These are phyloP conservation scores for Austroboletus festivus DNA, from an alignment of 768 basidiomycete genomes.

Conservation along the genomic window DNA sequence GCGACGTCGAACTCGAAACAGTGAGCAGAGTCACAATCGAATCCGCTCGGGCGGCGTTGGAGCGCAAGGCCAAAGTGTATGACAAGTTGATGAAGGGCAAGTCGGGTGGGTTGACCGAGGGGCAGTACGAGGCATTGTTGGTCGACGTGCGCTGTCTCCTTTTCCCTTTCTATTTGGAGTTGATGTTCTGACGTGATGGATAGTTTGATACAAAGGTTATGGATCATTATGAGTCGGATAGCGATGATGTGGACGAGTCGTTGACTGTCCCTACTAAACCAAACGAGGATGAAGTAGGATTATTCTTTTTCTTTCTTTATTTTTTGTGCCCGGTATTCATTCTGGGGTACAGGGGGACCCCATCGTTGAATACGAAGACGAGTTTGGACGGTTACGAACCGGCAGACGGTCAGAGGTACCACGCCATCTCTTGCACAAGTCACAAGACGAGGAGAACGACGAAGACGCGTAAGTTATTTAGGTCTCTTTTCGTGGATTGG, in stretches of 20 bases:
- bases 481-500: not conserved
- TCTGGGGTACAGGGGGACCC: constrained; percentile 59
- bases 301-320: not conserved
- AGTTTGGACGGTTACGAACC: constrained; percentile 76
- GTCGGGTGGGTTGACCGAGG: constrained; percentile 71
- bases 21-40: constrained; percentile 70
- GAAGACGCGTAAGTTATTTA: constrained; percentile 54
- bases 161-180: not conserved
- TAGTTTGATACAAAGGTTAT: constrained; percentile 66
- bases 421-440: constrained; percentile 49
- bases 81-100: constrained; percentile 76
- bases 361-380: constrained; percentile 81
- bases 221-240: constrained; percentile 60
- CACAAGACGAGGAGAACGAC: constrained; percentile 37
- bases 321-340: not conserved
- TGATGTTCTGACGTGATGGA: not conserved
- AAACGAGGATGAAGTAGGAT: constrained; percentile 39
- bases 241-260: constrained; percentile 80
- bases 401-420: constrained; percentile 75
- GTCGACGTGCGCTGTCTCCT: constrained; percentile 61
- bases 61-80: constrained; percentile 78
- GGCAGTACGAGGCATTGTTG: constrained; percentile 66
- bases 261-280: constrained; percentile 50
- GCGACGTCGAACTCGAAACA: constrained; percentile 70
- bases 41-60: constrained; percentile 63